Percentiles rank a stretch among this genome's conserved stretches.
Conservation (phyloP, 345 rosid genomes). For the Boechera divaricarpa region DNA sequence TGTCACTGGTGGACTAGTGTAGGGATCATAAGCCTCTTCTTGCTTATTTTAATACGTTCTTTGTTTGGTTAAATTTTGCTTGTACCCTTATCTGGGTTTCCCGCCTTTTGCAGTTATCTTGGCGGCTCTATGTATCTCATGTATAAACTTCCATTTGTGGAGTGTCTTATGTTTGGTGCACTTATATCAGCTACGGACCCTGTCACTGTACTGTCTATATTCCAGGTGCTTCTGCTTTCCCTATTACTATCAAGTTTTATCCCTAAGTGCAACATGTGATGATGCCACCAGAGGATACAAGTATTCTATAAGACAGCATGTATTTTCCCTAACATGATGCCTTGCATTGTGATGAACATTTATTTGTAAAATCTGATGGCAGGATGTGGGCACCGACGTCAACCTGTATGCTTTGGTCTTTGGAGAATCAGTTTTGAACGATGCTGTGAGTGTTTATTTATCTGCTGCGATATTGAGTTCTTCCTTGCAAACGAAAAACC, state of each 20-base stretch:
- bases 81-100: constrained; percentile 17
- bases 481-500: constrained; percentile 21
- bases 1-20: constrained; percentile 88
- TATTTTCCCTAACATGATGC: constrained; percentile 1
- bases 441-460: constrained; percentile 64
- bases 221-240: constrained; percentile 68
- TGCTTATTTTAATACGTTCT: background rate
- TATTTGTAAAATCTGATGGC: constrained; percentile 21
- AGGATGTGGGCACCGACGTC: constrained; percentile 91
- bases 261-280: constrained; percentile 3
- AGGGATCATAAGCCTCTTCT: constrained; percentile 43
- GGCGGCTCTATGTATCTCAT: constrained; percentile 82
- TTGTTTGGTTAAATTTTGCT: constrained; percentile 14
- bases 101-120: constrained; percentile 62
- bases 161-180: constrained; percentile 97
- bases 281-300: background rate
- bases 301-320: background rate
- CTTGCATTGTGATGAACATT: constrained; percentile 18
- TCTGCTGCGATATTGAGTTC: background rate
- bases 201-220: constrained; percentile 90
- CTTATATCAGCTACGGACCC: constrained; percentile 98
- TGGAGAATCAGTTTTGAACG: constrained; percentile 96
- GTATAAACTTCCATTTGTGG: constrained; percentile 86
- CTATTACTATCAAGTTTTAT: constrained; percentile 19
- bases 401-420: constrained; percentile 95